These are phyloP conservation scores for Steccherinum ochraceum DNA, from an alignment of 768 basidiomycete species.

Conservation along the genomic window DNA sequence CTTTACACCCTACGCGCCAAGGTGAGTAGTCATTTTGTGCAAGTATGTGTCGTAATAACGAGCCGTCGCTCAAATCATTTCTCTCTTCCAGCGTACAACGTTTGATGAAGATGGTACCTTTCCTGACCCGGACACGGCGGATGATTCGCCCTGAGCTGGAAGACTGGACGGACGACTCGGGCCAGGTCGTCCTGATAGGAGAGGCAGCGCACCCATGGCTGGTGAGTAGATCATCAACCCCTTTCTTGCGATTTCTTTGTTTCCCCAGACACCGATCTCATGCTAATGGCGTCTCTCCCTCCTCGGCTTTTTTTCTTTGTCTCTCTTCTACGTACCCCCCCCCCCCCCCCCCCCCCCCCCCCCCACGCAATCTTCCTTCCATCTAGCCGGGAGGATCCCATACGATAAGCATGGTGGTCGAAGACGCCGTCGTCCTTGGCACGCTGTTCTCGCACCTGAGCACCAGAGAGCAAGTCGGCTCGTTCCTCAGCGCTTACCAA, in stretches of 20 bases:
- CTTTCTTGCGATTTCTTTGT: too few relatives aligned
- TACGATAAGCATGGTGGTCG: conserved; percentile 44
- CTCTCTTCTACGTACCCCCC: too few relatives aligned
- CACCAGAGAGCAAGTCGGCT: conserved; percentile 39
- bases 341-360: neutral
- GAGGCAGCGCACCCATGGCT: conserved; percentile 55
- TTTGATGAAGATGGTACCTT: conserved; percentile 26
- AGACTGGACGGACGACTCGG: conserved; percentile 42
- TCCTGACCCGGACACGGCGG: conserved; percentile 33
- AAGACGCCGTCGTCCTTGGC: conserved; percentile 57
- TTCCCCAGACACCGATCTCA: neutral
- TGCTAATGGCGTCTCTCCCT: too few relatives aligned
- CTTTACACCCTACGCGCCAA: conserved; percentile 28
- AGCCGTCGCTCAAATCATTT: neutral
- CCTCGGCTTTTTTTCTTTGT: too few relatives aligned
- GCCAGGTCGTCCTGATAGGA: conserved; percentile 47
- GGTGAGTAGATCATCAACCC: conserved; percentile 36
- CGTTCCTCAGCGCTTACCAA: conserved; percentile 48
- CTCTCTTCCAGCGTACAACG: conserved; percentile 26
- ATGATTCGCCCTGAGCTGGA: conserved; percentile 32
- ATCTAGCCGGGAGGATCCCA: conserved; percentile 51
- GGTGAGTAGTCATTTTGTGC: conserved; percentile 22
- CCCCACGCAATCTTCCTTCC: conserved; percentile 1
- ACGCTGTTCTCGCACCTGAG: conserved; percentile 51
- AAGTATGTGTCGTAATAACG: too few relatives aligned